A percentile compares a stretch with the other conserved stretches of the same genome.
phyloP scores from a whole-genome alignment of 306 rosid genomes.

The Mucuna pruriens region DNA sequence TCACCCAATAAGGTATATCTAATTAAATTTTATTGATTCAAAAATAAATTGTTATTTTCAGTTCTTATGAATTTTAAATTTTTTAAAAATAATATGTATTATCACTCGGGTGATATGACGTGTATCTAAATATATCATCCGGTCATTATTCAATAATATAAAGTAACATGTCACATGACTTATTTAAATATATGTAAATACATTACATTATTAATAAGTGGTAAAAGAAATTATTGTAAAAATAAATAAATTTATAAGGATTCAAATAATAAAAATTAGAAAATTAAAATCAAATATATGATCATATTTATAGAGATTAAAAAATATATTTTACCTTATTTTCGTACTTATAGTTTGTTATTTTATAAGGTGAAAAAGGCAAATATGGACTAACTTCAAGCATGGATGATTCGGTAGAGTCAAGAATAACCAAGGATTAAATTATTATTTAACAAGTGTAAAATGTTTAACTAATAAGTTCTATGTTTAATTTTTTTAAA shows the following conservation, averaged over 20 bases:
- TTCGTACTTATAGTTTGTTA: neutral
- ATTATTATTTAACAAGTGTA: too few species aligned
- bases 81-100: too few species aligned
- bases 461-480: too few species aligned
- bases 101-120: too few species aligned
- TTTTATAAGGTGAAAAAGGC: neutral
- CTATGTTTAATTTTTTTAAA: neutral
- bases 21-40: neutral
- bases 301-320: neutral
- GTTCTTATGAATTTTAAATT: too few species aligned
- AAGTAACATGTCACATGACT: too few species aligned
- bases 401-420: too few species aligned
- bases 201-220: neutral
- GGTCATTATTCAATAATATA: too few species aligned
- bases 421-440: too few species aligned
- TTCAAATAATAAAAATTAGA: neutral
- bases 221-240: neutral
- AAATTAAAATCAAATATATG: neutral
- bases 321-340: neutral
- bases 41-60: too few species aligned
- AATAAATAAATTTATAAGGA: neutral
- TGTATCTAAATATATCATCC: too few species aligned
- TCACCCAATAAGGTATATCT: neutral
- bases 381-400: too few species aligned
- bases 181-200: neutral